Conservation (phyloP, 164 flowering plant species). For the Piper longum region DNA sequence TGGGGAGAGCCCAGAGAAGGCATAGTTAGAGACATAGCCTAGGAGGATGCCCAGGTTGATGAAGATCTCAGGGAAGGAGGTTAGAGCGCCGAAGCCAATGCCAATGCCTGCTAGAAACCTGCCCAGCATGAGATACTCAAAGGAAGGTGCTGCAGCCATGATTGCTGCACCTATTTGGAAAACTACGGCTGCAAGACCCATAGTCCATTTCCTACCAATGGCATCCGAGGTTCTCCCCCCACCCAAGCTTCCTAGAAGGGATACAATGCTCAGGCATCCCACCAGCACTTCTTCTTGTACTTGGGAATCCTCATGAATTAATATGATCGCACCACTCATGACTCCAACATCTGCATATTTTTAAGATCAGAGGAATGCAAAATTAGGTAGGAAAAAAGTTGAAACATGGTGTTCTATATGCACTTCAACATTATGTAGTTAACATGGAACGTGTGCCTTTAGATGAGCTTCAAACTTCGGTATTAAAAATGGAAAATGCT, state of each 20-base stretch:
- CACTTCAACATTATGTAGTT: too few relatives aligned
- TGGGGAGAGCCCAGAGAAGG: slow-evolving; percentile 48
- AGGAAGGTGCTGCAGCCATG: slow-evolving; percentile 73
- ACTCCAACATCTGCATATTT: slow-evolving; percentile 72
- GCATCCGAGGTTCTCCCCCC: slow-evolving; percentile 70
- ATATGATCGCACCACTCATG: slow-evolving; percentile 90
- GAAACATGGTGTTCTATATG: too few relatives aligned
- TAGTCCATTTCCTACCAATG: slow-evolving; percentile 92
- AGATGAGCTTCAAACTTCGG: too few relatives aligned
- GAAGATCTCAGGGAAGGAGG: slow-evolving; percentile 84
- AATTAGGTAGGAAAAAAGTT: neutral
- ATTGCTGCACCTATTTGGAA: slow-evolving; percentile 69
- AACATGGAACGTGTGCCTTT: too few relatives aligned
- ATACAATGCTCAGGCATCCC: slow-evolving; percentile 62
- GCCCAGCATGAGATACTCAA: slow-evolving; percentile 53
- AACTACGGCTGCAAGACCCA: slow-evolving; percentile 70
- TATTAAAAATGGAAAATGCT: too few relatives aligned
- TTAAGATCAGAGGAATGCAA: too few relatives aligned
- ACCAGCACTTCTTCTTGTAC: slow-evolving; percentile 76
- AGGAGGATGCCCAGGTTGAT: slow-evolving; percentile 79
- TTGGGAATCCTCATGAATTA: slow-evolving; percentile 76
- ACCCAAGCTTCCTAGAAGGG: slow-evolving; percentile 77
- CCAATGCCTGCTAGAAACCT: slow-evolving; percentile 77
- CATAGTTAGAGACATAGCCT: slow-evolving; percentile 84
- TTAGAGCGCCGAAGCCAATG: slow-evolving; percentile 69